Conservation (phyloP, 2,329 filamentous ascomycete genomes). For the Colletotrichum endophyticum region DNA sequence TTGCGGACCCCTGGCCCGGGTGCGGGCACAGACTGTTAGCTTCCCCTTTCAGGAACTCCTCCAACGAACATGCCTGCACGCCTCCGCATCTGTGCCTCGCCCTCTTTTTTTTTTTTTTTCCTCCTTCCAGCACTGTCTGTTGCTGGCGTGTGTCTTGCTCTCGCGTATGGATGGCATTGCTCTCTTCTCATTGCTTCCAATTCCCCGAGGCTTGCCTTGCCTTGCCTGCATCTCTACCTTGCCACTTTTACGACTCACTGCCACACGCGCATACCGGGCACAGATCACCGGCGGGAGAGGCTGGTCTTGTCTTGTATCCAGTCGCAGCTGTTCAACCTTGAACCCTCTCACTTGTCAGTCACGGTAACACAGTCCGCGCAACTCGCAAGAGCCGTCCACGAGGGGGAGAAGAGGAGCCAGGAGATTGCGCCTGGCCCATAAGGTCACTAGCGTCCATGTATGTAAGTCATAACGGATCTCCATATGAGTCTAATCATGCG, state of each 20-base stretch:
- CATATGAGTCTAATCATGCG: constrained; percentile 19
- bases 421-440: constrained; percentile 17
- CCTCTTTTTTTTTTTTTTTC: constrained; percentile 1
- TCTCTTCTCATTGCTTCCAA: not conserved
- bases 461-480: constrained; percentile 22
- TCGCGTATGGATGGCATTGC: not conserved
- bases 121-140: not conserved
- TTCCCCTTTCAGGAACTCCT: constrained; percentile 22
- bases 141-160: not conserved
- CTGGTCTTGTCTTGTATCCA: not conserved
- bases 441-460: constrained; percentile 13
- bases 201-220: not conserved
- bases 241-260: not conserved
- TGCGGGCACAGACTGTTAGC: constrained; percentile 22
- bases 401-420: constrained; percentile 3
- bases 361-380: not conserved
- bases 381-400: not conserved
- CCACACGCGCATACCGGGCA: not conserved
- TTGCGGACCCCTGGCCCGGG: constrained; percentile 15
- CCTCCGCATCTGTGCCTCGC: constrained; percentile 18
- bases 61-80: constrained; percentile 18
- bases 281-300: not conserved
- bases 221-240: not conserved
- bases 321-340: constrained; percentile 4
- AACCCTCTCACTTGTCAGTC: not conserved